phyloP scores from a whole-genome alignment of 306 rosid genomes.

The Rosa multiflora region DNA sequence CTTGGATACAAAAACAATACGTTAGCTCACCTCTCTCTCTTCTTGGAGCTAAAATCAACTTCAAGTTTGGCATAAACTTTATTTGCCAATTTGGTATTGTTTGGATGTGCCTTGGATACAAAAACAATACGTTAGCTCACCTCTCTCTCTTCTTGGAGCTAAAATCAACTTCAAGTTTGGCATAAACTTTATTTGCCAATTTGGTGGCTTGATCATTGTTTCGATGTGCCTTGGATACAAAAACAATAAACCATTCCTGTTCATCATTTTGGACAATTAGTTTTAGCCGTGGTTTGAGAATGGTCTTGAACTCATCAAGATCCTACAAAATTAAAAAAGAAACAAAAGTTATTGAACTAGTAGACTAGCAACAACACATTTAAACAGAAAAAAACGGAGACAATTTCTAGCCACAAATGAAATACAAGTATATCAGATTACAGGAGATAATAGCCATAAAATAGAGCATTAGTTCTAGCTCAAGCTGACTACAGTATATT shows the following conservation, averaged over 20 bases:
- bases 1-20: too few relatives aligned
- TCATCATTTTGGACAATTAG: conserved; percentile 97
- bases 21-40: too few relatives aligned
- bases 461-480: neutral
- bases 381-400: conserved; percentile 12
- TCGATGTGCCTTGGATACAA: conserved; percentile 86
- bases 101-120: too few relatives aligned
- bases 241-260: conserved; percentile 96
- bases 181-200: conserved; percentile 85
- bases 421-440: neutral
- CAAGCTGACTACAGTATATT: neutral
- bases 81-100: too few relatives aligned
- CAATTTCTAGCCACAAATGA: conserved; percentile 3
- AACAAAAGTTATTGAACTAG: conserved; percentile 23
- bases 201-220: conserved; percentile 84
- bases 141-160: conserved; percentile 94
- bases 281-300: conserved; percentile 96
- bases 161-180: conserved; percentile 93
- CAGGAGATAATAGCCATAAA: neutral
- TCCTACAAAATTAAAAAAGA: conserved; percentile 53
- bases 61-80: too few relatives aligned
- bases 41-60: too few relatives aligned
- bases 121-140: conserved; percentile 43
- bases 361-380: conserved; percentile 21
- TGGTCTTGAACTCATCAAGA: conserved; percentile 96